Base-by-base conservation (phyloP, 352 stramenopile species). In the Phytophthora kernoviae region DNA sequence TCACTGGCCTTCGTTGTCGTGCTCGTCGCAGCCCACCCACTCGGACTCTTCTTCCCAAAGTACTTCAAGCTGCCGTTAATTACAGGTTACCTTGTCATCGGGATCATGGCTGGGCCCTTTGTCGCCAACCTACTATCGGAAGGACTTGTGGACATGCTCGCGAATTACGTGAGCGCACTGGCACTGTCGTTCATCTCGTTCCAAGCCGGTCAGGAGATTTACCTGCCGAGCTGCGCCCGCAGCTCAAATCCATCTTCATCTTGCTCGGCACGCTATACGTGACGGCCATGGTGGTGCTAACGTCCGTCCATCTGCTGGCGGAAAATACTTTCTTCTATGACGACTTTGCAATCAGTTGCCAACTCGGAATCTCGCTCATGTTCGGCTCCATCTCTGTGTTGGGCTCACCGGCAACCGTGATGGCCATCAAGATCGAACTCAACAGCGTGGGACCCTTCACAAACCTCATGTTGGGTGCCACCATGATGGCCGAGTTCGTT, bases 361-460 rank as follows among this genome's bases (percentile, higher is more conserved):
- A 87, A 37, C 62, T 90, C 52, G 75, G 77, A 1, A 87, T 90
- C 50, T 76, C 74, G 1, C 73, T 89, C 61, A 79, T 89, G 71
- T 89, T 89, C 32, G 79, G 65, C 26, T 89, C 79, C 27, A 89
- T 87, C 39, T 81, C 75, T 12, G 79, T 89, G 12, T 57, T 87
- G 14, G 77, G 70, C 4, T 89, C 79, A n/a, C 79, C 79, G 0
- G 79, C 77, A n/a, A 89, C 79, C 18, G 75, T 86, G 44, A 87
- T 89, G 77, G 79, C 79, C 39, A 89, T 89, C 66, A 87, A 89
- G 65, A 89, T 87, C 48, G 79, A 89, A 53, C 66, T 89, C 49
- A 86, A 90, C 48, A 85, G 77, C 33, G 80, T 87, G 39, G 80
- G 80, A 10, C 78, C 75, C 5, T 90, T 90, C 65, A 90, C 80